These are phyloP conservation scores for Sclerotiophoma versabilis DNA, from an alignment of 2,329 filamentous ascomycete species.

Conservation along the genomic window DNA sequence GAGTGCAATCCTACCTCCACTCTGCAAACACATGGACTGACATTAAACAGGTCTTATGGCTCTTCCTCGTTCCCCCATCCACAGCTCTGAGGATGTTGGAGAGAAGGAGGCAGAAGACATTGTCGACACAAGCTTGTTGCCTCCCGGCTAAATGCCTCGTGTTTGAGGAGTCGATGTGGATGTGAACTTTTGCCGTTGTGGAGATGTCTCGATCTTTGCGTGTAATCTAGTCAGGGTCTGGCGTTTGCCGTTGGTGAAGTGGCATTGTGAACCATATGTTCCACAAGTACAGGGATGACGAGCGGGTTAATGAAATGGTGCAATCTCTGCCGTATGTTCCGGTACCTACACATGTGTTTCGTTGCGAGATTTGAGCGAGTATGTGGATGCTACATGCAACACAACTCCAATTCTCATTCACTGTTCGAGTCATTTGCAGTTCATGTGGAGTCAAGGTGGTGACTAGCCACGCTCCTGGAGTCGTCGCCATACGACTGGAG, in stretches of 20 bases:
- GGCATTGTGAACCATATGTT: background rate
- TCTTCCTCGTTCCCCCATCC: slow-evolving; percentile 87
- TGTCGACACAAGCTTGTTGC: slow-evolving; percentile 91
- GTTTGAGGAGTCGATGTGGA: background rate
- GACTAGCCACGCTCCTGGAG: background rate
- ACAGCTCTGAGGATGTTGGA: slow-evolving; percentile 73
- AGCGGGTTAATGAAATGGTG: slow-evolving; percentile 9
- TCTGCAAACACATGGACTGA: slow-evolving; percentile 20
- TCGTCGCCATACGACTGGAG: background rate
- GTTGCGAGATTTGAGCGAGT: background rate
- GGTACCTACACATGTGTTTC: background rate
- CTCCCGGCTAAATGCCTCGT: slow-evolving; percentile 72
- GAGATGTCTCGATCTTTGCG: slow-evolving; percentile 14
- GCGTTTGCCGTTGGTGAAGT: slow-evolving; percentile 10
- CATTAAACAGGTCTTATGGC: slow-evolving; percentile 79
- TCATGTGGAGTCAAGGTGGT: background rate
- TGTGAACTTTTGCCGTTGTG: background rate
- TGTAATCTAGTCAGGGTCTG: slow-evolving; percentile 20
- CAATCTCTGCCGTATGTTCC: slow-evolving; percentile 1
- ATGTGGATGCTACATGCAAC: background rate
- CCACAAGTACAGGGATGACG: background rate
- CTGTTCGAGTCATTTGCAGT: background rate
- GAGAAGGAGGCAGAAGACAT: slow-evolving; percentile 92
- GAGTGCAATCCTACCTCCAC: slow-evolving; percentile 34
- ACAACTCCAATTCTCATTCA: background rate